Percentiles rank a stretch among this genome's conserved stretches.
Evolutionary conservation across 345 rosid species (phyloP).

Genomic region (Salix brachista): DNA sequence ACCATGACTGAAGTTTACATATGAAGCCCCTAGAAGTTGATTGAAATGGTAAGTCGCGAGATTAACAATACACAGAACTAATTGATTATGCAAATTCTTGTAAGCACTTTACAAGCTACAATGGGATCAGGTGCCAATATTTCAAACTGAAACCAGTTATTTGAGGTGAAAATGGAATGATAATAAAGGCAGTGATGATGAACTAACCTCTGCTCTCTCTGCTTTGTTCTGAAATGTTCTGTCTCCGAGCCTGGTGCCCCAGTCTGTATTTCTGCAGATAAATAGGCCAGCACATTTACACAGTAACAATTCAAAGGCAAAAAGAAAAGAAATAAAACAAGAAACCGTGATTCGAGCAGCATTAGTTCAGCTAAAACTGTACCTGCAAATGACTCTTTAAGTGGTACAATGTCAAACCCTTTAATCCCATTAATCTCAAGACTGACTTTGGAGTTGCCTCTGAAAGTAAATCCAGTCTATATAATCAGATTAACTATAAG

Average conservation of each 20-base stretch:
- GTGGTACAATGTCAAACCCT: slow-evolving; percentile 90
- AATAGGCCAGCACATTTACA: background rate
- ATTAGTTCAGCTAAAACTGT: background rate
- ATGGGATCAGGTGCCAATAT: background rate
- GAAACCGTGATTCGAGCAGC: background rate
- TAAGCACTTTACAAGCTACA: background rate
- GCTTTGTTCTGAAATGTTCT: slow-evolving; percentile 33
- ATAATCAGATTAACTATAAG: background rate
- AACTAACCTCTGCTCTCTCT: slow-evolving; percentile 45
- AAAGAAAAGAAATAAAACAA: background rate
- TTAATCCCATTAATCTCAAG: slow-evolving; percentile 76
- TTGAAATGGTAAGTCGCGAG: background rate
- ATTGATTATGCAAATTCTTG: background rate
- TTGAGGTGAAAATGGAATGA: background rate
- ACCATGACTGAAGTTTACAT: slow-evolving; percentile 36
- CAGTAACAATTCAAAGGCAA: background rate
- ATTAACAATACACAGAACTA: background rate
- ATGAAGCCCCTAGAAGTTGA: slow-evolving; percentile 35
- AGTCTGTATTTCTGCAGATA: slow-evolving; percentile 73
- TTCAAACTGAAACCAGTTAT: no score
- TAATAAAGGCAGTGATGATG: background rate
- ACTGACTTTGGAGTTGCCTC: slow-evolving; percentile 96
- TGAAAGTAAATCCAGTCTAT: slow-evolving; percentile 16
- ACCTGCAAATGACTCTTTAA: slow-evolving; percentile 97
- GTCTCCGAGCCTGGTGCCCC: slow-evolving; percentile 64